Conservation (phyloP, 768 basidiomycete genomes). For the Coprinopsis cinerea region DNA sequence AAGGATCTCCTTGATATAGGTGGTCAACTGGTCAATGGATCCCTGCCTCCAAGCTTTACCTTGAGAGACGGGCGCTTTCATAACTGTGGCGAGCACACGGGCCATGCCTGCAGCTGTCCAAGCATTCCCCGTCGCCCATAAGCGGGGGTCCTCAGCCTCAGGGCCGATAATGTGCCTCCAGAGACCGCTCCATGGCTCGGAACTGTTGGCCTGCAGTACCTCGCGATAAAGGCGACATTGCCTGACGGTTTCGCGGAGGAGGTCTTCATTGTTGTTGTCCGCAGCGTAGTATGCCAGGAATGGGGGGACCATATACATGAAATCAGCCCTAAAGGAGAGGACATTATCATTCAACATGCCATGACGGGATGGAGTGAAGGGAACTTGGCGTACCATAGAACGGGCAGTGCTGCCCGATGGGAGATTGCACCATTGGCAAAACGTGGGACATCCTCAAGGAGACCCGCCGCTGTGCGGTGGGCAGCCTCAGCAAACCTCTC, state of each 20-base stretch:
- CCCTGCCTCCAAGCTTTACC: slow-evolving; percentile 16
- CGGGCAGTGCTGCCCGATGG: slow-evolving; percentile 31
- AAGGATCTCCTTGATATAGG: slow-evolving; percentile 40
- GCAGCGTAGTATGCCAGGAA: slow-evolving; percentile 45
- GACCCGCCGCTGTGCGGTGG: slow-evolving; percentile 27
- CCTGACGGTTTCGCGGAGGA: slow-evolving; percentile 31
- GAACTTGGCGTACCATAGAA: slow-evolving; percentile 31
- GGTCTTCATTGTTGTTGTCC: slow-evolving; percentile 26
- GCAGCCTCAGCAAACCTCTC: slow-evolving; percentile 26
- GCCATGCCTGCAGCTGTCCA: slow-evolving; percentile 72
- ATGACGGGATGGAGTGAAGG: background rate
- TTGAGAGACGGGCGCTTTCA: slow-evolving; percentile 31
- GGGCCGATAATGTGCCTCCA: slow-evolving; percentile 43
- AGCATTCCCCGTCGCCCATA: slow-evolving; percentile 55
- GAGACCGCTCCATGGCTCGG: slow-evolving; percentile 25
- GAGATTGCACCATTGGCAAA: slow-evolving; percentile 42
- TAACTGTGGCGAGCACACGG: slow-evolving; percentile 46
- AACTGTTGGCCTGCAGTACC: slow-evolving; percentile 30
- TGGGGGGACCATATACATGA: slow-evolving; percentile 46
- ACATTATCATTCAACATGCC: background rate
- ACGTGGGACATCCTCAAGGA: slow-evolving; percentile 28
- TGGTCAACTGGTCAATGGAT: slow-evolving; percentile 25
- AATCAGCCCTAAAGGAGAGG: slow-evolving; percentile 39
- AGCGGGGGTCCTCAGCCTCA: slow-evolving; percentile 28
- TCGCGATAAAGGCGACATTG: slow-evolving; percentile 35